Evolutionary conservation across 2,329 filamentous ascomycete genomes (phyloP).

Genomic region (Zarea fungicola): DNA sequence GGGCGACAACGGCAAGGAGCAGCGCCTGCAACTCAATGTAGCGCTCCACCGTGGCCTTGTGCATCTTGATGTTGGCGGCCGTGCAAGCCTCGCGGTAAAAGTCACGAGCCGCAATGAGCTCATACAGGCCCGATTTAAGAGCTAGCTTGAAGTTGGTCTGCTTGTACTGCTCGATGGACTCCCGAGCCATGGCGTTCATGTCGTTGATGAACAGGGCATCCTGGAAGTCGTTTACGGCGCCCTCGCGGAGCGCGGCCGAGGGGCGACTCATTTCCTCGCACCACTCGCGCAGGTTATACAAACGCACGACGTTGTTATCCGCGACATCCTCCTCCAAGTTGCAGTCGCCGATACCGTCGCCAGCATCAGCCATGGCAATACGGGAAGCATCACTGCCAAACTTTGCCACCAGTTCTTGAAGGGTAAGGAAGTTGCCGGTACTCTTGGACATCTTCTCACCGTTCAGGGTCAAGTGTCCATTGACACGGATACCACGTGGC

Average conservation of each 20-base stretch:
- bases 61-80: constrained; percentile 77
- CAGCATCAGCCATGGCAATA: constrained; percentile 88
- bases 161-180: constrained; percentile 74
- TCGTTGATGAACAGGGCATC: constrained; percentile 92
- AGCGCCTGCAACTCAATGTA: constrained; percentile 86
- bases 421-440: constrained; percentile 93
- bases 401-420: constrained; percentile 79
- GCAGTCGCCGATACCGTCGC: constrained; percentile 89
- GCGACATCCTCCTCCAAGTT: constrained; percentile 97
- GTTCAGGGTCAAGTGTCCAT: constrained; percentile 91
- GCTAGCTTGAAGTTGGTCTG: constrained; percentile 73
- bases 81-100: constrained; percentile 81
- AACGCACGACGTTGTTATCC: constrained; percentile 81
- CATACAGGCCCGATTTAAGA: constrained; percentile 82
- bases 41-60: constrained; percentile 69
- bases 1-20: constrained; percentile 76
- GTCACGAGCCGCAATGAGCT: constrained; percentile 82
- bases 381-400: constrained; percentile 91
- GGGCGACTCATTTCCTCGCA: constrained; percentile 79
- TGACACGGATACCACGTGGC: constrained; percentile 79
- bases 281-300: constrained; percentile 82
- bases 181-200: constrained; percentile 74
- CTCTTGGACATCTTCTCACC: constrained; percentile 99
- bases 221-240: constrained; percentile 70
- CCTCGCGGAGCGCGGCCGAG: constrained; percentile 63